Conservation (phyloP, 768 basidiomycete genomes). For the Pleurotus cornucopiae region DNA sequence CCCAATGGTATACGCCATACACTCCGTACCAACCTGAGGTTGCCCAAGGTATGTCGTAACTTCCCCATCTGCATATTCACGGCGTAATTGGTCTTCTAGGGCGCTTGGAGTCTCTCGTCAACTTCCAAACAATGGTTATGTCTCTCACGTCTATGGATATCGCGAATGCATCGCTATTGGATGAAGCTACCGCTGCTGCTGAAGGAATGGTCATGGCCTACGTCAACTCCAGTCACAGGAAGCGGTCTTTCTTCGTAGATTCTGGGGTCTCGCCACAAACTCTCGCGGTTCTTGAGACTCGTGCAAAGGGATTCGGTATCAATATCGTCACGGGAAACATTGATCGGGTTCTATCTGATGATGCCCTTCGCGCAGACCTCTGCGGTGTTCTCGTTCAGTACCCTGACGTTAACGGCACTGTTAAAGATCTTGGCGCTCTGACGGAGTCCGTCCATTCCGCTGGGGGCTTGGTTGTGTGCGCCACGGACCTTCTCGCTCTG, state of each 20-base stretch:
- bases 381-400: constrained; percentile 93
- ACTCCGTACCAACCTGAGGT: constrained; percentile 97
- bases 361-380: constrained; percentile 53
- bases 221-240: constrained; percentile 61
- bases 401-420: constrained; percentile 82
- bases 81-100: constrained; percentile 39
- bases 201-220: constrained; percentile 98
- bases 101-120: constrained; percentile 92
- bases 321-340: constrained; percentile 69
- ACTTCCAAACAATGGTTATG: constrained; percentile 95
- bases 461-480: constrained; percentile 82
- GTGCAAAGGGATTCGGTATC: constrained; percentile 93
- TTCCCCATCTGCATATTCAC: not conserved
- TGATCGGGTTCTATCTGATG: constrained; percentile 43
- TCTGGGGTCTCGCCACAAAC: constrained; percentile 84
- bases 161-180: constrained; percentile 92
- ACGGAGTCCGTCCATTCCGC: constrained; percentile 64
- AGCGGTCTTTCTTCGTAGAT: constrained; percentile 83
- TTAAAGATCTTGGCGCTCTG: constrained; percentile 69
- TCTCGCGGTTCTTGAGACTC: constrained; percentile 80
- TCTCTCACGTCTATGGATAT: constrained; percentile 94
- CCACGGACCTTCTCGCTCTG: constrained; percentile 89
- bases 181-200: constrained; percentile 92
- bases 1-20: constrained; percentile 97
- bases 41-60: constrained; percentile 71